Base-by-base conservation (phyloP, 306 rosid species). In the Mucuna pruriens region DNA sequence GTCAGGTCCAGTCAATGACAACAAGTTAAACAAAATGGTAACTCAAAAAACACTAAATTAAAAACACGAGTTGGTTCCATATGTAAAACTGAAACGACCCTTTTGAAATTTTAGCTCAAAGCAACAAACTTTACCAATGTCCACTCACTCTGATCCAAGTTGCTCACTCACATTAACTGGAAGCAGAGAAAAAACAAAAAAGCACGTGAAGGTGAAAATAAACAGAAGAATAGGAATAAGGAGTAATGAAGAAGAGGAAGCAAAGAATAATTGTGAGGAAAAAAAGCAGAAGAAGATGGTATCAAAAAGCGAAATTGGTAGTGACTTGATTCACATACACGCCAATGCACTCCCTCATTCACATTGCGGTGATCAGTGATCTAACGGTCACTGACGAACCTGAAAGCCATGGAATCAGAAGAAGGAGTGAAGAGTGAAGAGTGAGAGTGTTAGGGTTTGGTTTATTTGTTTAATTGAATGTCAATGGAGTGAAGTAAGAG, bases 321-420 rank as follows among this genome's bases (percentile, higher is more conserved):
- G 17, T 74, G 71, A 74, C 73, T 66, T 68, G 74, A 68, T 61
- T 86, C 75, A 58, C 82, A 79, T n/a, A 42, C 83, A 63, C 82
- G 77, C 57, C 40, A 63, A 19, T 42, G 66, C 26, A 31, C 6
- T 31, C 23, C 29, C 42, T 29, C 68, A 31, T 45, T 74, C 52
- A 88, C 89, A 85, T 85, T 84, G 76, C 48, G 26, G 20, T 73
- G 84, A 79, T 83, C 22, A 34, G 80, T 86, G 91, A 90, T 87
- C 90, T 77, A 83, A 86, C 78, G 84, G 91, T 52, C 66, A 76
- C 66, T 60, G 80, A 74, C 78, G 46, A 73, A 54, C 7, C 3
- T 20, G 76, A 64, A 34, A n/a, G 65, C 29, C 78, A 55, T 26
- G 61, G 71, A 61, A 57, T 4, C 0, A 64, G 77, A 65, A 25